Conservation (phyloP, 768 basidiomycete genomes). For the Russula lepida region DNA sequence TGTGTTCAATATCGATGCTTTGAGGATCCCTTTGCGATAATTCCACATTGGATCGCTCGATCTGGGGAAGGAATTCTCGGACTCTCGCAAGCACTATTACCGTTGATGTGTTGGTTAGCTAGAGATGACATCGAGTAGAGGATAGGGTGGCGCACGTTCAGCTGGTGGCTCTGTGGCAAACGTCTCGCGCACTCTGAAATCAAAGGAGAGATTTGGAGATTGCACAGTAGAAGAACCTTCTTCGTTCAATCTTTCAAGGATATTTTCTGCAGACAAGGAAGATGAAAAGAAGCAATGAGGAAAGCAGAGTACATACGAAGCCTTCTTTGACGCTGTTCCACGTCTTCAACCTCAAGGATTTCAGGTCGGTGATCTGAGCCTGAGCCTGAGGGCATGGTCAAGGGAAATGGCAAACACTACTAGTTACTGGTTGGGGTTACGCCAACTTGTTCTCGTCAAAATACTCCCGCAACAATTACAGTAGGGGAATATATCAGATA, state of each 20-base stretch:
- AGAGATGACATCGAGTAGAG: not conserved
- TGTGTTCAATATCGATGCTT: conserved; percentile 64
- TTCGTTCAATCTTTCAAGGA: conserved; percentile 17
- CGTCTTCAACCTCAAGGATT: conserved; percentile 13
- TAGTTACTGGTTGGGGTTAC: too few relatives aligned
- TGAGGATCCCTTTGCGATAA: conserved; percentile 42
- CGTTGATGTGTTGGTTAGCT: not conserved
- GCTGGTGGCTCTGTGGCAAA: conserved; percentile 20
- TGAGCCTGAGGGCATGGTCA: not conserved
- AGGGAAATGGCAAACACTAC: too few relatives aligned
- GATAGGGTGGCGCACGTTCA: conserved; percentile 16
- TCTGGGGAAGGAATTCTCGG: conserved; percentile 56
- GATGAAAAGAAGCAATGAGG: not conserved
- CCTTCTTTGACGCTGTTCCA: conserved; percentile 14
- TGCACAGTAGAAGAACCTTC: conserved; percentile 1
- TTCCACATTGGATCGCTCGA: conserved; percentile 54
- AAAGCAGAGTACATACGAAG: conserved; percentile 20
- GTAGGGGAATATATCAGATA: not conserved
- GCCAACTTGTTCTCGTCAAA: not conserved
- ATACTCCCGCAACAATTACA: too few relatives aligned
- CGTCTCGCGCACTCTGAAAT: conserved; percentile 23
- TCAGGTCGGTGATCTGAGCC: not conserved
- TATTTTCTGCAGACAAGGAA: conserved; percentile 9
- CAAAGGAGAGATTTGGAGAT: conserved; percentile 14
- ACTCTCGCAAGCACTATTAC: conserved; percentile 55